Evolutionary conservation across 2,329 filamentous ascomycete species (phyloP), one percentile per base, ranked within the genome.

Genomic region (Pleurostoma richardsiae): DNA sequence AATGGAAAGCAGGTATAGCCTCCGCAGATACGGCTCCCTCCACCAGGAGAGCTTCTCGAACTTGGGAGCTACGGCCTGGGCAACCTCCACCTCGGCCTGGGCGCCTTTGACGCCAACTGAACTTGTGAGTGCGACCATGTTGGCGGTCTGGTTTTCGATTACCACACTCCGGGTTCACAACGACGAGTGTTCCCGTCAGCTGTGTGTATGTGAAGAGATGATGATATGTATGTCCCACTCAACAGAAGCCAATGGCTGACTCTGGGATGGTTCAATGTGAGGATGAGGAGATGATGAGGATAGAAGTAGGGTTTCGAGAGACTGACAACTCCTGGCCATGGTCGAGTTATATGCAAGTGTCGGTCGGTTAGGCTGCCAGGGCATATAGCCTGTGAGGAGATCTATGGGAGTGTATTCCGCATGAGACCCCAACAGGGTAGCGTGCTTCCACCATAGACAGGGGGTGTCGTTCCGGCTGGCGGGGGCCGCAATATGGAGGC

Each of bases 1-100:
- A 30, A 52, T 28, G 1, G 47, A 50, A 47, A 52, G 49, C 10
- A 47, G 42, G 45, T 81, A 81, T 7, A 81, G 69, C 55, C 68
- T 75, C 43, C 77, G 68, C 44, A 82, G 62, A 56, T 78, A 73
- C 41, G 76, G 75, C 54, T 81, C 75, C 52, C 64, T 69, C 51
- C 69, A 72, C 78, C 78, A 82, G 42, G 61, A 71, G n/a, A 80
- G 76, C 47, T 67, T 69, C 54, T 78, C 72, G 54, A 80, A 76
- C 31, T 65, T 61, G 30, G 75, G 74, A 5, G 66, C 66, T 46
- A 72, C 68, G 45, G 63, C 64, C 43, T 65, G 66, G 31, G 68
- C 69, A 38, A 65, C 50, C 41, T 66, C 60, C 39, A 64, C 49
- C 39, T 66, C 59, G 26, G 59, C 59, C 49, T 56, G 49, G 45